Evolutionary conservation across 2,329 filamentous ascomycete species (phyloP).

Genomic region (Graphilbum fragrans): DNA sequence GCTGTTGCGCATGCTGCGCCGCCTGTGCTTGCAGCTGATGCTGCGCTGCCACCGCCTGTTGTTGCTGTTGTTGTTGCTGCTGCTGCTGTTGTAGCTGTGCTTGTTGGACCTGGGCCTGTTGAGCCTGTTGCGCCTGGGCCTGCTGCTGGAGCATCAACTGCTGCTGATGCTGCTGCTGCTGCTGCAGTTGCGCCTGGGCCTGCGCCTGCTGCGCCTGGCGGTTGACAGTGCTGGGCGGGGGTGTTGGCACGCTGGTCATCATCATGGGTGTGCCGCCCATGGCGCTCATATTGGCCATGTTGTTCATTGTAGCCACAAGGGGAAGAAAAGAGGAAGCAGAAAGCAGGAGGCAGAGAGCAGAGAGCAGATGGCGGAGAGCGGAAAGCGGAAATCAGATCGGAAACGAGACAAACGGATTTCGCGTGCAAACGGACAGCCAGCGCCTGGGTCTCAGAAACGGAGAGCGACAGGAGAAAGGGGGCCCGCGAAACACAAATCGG

Average conservation of each 20-base stretch:
- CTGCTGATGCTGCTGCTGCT: slow-evolving; percentile 8
- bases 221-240: slow-evolving; percentile 20
- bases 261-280: slow-evolving; percentile 55
- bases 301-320: slow-evolving; percentile 10
- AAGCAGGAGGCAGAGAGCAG: background rate
- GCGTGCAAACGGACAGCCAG: no score
- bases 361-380: background rate
- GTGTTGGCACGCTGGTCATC: slow-evolving; percentile 47
- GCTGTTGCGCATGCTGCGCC: slow-evolving; percentile 6
- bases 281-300: slow-evolving; percentile 58
- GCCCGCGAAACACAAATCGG: no score
- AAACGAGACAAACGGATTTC: no score
- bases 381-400: no score
- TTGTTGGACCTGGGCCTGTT: background rate
- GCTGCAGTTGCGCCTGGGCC: slow-evolving; percentile 1
- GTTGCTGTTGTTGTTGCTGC: slow-evolving; percentile 20
- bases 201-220: slow-evolving; percentile 5
- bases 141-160: slow-evolving; percentile 3
- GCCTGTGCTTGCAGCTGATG: slow-evolving; percentile 7
- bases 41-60: no score
- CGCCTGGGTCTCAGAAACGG: no score
- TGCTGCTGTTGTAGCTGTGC: slow-evolving; percentile 3
- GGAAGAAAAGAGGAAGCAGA: background rate
- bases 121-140: background rate
- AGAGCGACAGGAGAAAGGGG: no score